These are phyloP conservation scores for Cyclospora cayetanensis DNA, from an alignment of 169 alveolate species.

Conservation along the genomic window DNA sequence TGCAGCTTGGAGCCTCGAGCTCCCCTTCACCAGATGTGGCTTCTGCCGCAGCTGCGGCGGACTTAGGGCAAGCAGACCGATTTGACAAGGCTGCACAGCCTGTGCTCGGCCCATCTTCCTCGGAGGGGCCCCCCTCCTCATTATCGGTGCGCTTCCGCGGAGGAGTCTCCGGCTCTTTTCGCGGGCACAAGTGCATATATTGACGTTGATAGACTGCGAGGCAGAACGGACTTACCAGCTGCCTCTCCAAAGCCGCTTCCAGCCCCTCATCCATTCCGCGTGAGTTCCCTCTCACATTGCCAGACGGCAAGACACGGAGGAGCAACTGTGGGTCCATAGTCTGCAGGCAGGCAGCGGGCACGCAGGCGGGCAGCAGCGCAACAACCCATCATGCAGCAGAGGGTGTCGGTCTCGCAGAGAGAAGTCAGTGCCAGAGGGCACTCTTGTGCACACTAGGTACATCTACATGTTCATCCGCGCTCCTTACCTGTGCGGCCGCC, in stretches of 20 bases:
- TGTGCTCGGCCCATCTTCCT: background rate
- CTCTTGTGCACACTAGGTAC: background rate
- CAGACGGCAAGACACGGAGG: constrained; percentile 67
- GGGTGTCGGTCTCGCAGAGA: background rate
- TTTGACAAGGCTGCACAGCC: background rate
- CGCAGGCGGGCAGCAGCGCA: background rate
- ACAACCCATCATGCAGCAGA: background rate
- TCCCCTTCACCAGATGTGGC: constrained; percentile 36
- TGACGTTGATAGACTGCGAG: constrained; percentile 12
- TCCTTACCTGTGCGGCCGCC: constrained; percentile 70
- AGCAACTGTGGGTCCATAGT: constrained; percentile 68
- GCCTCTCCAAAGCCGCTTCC: constrained; percentile 52
- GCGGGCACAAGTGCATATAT: constrained; percentile 62
- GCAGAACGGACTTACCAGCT: constrained; percentile 58
- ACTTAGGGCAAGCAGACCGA: background rate
- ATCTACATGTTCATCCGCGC: background rate
- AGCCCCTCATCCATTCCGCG: constrained; percentile 64
- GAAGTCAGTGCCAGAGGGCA: background rate
- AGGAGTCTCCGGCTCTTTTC: background rate
- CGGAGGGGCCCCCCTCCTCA: background rate
- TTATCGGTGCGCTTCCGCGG: background rate
- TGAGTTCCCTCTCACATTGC: constrained; percentile 4
- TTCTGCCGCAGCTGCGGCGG: background rate
- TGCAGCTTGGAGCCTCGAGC: constrained; percentile 75
- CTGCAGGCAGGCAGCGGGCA: background rate